A percentile compares a stretch with the other conserved stretches of the same genome.
phyloP scores from a whole-genome alignment of 192 early-diverging fungal genomes.

The Lunasporangiospora selenospora region DNA sequence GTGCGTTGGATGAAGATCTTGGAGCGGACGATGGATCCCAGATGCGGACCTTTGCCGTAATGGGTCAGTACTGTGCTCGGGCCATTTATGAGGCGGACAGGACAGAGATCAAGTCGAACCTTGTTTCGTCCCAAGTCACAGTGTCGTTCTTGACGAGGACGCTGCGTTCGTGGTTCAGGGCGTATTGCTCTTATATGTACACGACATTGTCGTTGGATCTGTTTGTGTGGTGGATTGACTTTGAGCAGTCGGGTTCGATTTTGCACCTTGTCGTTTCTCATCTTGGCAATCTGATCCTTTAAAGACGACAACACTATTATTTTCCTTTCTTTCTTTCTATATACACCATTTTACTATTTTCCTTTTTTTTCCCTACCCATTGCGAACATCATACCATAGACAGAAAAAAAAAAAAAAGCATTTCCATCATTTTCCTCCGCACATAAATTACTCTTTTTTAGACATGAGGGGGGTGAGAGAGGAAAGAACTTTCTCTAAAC shows the following conservation, averaged over 20 bases:
- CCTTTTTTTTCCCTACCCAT: no score
- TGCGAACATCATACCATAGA: no score
- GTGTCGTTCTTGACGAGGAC: slow-evolving; percentile 15
- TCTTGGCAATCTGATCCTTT: slow-evolving; percentile 6
- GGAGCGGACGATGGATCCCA: slow-evolving; percentile 46
- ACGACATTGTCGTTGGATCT: slow-evolving; percentile 27
- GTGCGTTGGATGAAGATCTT: slow-evolving; percentile 68
- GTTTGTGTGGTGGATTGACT: slow-evolving; percentile 44
- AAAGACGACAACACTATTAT: neutral
- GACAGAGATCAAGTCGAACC: neutral
- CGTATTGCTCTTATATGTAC: slow-evolving; percentile 19
- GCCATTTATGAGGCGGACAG: slow-evolving; percentile 36
- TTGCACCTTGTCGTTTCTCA: neutral
- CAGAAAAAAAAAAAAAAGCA: no score
- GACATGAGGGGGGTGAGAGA: no score
- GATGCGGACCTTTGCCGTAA: slow-evolving; percentile 48
- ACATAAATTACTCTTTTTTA: no score
- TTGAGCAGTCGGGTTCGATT: slow-evolving; percentile 18
- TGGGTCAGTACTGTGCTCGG: slow-evolving; percentile 44
- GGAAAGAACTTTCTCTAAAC: no score
- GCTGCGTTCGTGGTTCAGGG: slow-evolving; percentile 18
- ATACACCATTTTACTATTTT: neutral
- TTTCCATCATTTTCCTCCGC: no score
- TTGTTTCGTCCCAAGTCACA: neutral
- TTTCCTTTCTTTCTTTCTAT: neutral